Conservation (phyloP, 1,284 basidiomycete species). For the Phellopilus nigrolimitatus region DNA sequence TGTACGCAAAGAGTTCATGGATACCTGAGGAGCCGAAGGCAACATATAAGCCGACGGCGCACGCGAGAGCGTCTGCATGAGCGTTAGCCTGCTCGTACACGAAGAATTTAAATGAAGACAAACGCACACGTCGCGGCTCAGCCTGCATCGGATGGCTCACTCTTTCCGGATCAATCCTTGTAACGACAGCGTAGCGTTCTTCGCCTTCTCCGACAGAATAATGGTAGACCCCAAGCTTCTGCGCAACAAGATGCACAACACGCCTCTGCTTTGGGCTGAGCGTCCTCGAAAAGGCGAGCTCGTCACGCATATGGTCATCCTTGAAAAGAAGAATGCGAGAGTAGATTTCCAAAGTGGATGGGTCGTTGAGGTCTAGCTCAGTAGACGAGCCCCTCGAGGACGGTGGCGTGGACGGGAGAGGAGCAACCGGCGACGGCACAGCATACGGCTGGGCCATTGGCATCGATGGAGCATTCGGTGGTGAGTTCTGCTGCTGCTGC, state of each 20-base stretch:
- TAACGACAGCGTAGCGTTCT: constrained; percentile 90
- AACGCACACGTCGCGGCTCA: constrained; percentile 18
- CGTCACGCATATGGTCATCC: constrained; percentile 96
- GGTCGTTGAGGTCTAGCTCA: constrained; percentile 94
- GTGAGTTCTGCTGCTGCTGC: constrained; percentile 52
- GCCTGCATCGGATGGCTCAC: constrained; percentile 38
- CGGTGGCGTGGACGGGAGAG: constrained; percentile 50
- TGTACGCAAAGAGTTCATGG: constrained; percentile 62
- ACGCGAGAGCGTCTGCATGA: constrained; percentile 63
- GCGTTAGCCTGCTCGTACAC: constrained; percentile 29
- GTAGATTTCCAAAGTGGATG: constrained; percentile 94
- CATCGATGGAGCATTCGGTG: constrained; percentile 54
- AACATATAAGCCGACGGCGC: constrained; percentile 69
- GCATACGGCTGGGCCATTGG: constrained; percentile 54
- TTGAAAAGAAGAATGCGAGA: constrained; percentile 96
- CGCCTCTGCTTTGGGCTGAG: constrained; percentile 83
- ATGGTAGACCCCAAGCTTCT: constrained; percentile 93
- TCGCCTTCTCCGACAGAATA: constrained; percentile 93
- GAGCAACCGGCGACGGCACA: constrained; percentile 38
- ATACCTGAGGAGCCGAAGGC: constrained; percentile 42
- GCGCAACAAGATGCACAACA: constrained; percentile 93
- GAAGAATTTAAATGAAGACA: constrained; percentile 20
- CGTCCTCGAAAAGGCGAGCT: constrained; percentile 89
- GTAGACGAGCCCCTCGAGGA: constrained; percentile 50
- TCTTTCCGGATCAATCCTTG: constrained; percentile 74